Percentiles rank a stretch among this genome's conserved stretches.
Evolutionary conservation across 257 asterid species (phyloP).

Genomic region (Penstemon eatonii): DNA sequence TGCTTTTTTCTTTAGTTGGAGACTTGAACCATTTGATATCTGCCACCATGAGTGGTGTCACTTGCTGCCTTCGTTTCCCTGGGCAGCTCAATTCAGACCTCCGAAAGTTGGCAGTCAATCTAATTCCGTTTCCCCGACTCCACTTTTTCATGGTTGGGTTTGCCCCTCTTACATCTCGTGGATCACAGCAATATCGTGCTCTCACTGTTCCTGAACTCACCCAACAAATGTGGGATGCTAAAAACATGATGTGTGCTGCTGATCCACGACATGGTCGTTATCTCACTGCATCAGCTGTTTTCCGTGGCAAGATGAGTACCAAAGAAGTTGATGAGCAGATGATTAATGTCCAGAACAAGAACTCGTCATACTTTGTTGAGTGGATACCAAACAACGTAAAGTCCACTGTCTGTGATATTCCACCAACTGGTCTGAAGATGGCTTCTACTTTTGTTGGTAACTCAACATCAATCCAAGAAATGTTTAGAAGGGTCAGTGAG

Average conservation of each 20-base stretch:
- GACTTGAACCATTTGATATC: slow-evolving; percentile 56
- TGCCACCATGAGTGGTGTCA: slow-evolving; percentile 58
- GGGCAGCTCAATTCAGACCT: slow-evolving; percentile 55
- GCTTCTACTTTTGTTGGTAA: slow-evolving; percentile 49
- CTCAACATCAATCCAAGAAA: slow-evolving; percentile 56
- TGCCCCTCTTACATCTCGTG: slow-evolving; percentile 58
- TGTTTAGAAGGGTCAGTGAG: slow-evolving; percentile 52
- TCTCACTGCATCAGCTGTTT: slow-evolving; percentile 52
- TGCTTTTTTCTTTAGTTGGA: slow-evolving; percentile 28
- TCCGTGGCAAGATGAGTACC: slow-evolving; percentile 59
- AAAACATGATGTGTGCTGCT: slow-evolving; percentile 59
- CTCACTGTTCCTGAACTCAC: slow-evolving; percentile 55
- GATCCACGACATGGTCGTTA: slow-evolving; percentile 53
- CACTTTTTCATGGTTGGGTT: slow-evolving; percentile 59
- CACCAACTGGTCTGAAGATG: slow-evolving; percentile 52
- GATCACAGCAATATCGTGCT: slow-evolving; percentile 53
- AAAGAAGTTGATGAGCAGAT: slow-evolving; percentile 52
- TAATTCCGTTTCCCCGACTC: slow-evolving; percentile 48
- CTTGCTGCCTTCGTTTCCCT: slow-evolving; percentile 60
- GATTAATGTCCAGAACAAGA: slow-evolving; percentile 54
- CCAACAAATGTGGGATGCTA: slow-evolving; percentile 58
- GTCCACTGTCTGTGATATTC: slow-evolving; percentile 55
- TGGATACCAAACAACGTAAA: slow-evolving; percentile 55
- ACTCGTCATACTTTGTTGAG: slow-evolving; percentile 53
- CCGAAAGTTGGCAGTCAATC: slow-evolving; percentile 48